Percentiles rank a stretch among this genome's conserved stretches.
Conservation (phyloP, 2,329 filamentous ascomycete genomes). For the Paradendryphiella salina region DNA sequence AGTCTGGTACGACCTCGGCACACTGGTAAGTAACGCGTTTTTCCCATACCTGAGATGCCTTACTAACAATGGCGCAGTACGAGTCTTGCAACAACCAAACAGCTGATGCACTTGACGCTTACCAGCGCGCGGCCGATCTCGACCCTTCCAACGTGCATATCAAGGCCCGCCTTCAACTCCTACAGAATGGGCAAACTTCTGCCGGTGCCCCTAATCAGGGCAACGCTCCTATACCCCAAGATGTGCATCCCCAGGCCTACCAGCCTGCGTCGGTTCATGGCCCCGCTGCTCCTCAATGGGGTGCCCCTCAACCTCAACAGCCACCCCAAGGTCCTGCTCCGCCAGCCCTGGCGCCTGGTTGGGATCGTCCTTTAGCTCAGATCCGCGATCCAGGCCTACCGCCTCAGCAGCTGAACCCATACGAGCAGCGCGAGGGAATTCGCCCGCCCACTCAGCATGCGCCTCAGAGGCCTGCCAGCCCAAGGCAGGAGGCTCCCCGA, state of each 20-base stretch:
- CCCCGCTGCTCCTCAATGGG: constrained; percentile 87
- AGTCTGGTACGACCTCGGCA: constrained; percentile 98
- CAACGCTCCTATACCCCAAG: constrained; percentile 84
- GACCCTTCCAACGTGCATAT: constrained; percentile 94
- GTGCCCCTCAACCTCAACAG: constrained; percentile 69
- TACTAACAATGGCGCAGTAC: constrained; percentile 62
- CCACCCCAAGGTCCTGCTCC: constrained; percentile 68
- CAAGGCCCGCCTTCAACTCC: constrained; percentile 87
- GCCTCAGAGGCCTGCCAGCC: constrained; percentile 73
- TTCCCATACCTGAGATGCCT: background rate
- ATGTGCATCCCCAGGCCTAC: constrained; percentile 94
- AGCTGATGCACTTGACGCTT: constrained; percentile 91
- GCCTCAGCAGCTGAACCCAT: constrained; percentile 77
- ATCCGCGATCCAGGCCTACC: constrained; percentile 66
- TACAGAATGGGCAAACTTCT: constrained; percentile 74
- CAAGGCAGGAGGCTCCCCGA: constrained; percentile 71
- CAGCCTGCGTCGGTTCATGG: constrained; percentile 80
- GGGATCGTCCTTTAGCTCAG: constrained; percentile 70
- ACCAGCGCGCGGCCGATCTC: constrained; percentile 89
- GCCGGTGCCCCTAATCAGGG: constrained; percentile 72
- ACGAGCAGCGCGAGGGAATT: constrained; percentile 75
- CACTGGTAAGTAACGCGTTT: constrained; percentile 67
- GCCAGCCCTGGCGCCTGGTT: constrained; percentile 59
- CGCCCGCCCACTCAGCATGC: constrained; percentile 67
- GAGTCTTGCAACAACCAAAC: constrained; percentile 99